A percentile compares a stretch with the other conserved stretches of the same genome.
These are phyloP conservation scores for Echinosophora koreensis DNA, from an alignment of 306 rosid genomes.

Conservation along the genomic window DNA sequence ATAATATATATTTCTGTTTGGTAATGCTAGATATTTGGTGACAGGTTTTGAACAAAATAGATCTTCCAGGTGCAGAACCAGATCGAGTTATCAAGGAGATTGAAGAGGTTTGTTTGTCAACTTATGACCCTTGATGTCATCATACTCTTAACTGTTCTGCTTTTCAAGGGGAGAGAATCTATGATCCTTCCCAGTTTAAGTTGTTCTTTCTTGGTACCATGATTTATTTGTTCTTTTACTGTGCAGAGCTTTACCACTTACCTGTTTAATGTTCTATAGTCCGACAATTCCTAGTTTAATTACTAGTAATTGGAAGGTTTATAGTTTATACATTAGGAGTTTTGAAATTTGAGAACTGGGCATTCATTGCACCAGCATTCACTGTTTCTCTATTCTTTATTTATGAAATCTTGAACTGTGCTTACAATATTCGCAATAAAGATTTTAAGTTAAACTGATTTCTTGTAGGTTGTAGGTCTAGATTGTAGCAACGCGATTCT, in stretches of 20 bases:
- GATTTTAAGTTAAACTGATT: slow-evolving; percentile 38
- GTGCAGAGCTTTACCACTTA: not conserved
- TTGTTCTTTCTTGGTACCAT: slow-evolving; percentile 10
- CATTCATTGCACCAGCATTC: slow-evolving; percentile 31
- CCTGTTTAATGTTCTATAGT: slow-evolving; percentile 23
- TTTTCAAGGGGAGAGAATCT: slow-evolving; percentile 25
- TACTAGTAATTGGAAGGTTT: slow-evolving; percentile 33
- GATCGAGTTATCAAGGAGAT: slow-evolving; percentile 82
- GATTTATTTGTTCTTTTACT: slow-evolving; percentile 15
- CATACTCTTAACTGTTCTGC: slow-evolving; percentile 39
- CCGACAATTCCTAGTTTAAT: slow-evolving; percentile 15
- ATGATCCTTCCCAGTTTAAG: slow-evolving; percentile 33
- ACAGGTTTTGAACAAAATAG: slow-evolving; percentile 94
- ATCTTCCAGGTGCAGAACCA: slow-evolving; percentile 98
- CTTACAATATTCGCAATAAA: slow-evolving; percentile 10
- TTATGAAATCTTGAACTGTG: slow-evolving; percentile 19
- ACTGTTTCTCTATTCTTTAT: slow-evolving; percentile 32
- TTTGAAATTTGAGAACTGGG: slow-evolving; percentile 32
- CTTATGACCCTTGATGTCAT: slow-evolving; percentile 32
- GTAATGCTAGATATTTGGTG: slow-evolving; percentile 42
- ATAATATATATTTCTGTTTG: not conserved
- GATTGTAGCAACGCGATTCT: slow-evolving; percentile 87
- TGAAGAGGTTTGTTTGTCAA: slow-evolving; percentile 75
- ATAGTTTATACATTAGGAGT: slow-evolving; percentile 8
- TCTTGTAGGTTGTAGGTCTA: slow-evolving; percentile 79